Evolutionary conservation across 495 filamentous ascomycete species (phyloP).

Genomic region (Filosporella fistucella): DNA sequence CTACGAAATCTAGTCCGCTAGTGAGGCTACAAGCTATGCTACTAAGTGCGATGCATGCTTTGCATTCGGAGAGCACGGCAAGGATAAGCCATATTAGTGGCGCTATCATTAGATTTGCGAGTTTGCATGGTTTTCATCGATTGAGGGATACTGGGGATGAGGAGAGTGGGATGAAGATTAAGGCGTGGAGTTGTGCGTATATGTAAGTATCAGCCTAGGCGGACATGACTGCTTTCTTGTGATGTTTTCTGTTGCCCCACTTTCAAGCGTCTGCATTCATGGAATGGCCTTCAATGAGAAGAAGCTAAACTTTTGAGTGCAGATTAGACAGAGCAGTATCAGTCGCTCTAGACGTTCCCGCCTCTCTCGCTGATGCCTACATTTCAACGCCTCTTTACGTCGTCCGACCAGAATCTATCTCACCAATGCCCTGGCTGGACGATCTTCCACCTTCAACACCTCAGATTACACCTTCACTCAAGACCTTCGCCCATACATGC

Average conservation of each 20-base stretch:
- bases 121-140: slow-evolving; percentile 8
- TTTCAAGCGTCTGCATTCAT: too few species aligned
- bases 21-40: slow-evolving; percentile 7
- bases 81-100: slow-evolving; percentile 3
- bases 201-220: background rate
- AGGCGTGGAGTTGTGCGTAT: slow-evolving; percentile 6
- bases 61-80: slow-evolving; percentile 3
- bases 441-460: background rate
- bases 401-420: background rate
- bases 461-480: background rate
- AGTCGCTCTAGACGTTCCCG: slow-evolving; percentile 4
- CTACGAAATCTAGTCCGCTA: background rate
- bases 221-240: background rate
- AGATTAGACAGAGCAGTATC: slow-evolving; percentile 6
- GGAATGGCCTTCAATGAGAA: too few species aligned
- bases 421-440: slow-evolving; percentile 5
- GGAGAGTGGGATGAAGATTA: background rate
- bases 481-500: slow-evolving; percentile 1
- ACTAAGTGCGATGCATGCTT: slow-evolving; percentile 5
- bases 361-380: background rate
- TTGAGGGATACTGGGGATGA: slow-evolving; percentile 1
- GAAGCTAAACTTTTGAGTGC: too few species aligned
- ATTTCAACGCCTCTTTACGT: slow-evolving; percentile 5
- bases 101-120: slow-evolving; percentile 2
- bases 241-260: too few species aligned